A percentile compares a stretch with the other conserved stretches of the same genome.
phyloP scores from a whole-genome alignment of 352 stramenopile species.

The Blastocystis sp. region DNA sequence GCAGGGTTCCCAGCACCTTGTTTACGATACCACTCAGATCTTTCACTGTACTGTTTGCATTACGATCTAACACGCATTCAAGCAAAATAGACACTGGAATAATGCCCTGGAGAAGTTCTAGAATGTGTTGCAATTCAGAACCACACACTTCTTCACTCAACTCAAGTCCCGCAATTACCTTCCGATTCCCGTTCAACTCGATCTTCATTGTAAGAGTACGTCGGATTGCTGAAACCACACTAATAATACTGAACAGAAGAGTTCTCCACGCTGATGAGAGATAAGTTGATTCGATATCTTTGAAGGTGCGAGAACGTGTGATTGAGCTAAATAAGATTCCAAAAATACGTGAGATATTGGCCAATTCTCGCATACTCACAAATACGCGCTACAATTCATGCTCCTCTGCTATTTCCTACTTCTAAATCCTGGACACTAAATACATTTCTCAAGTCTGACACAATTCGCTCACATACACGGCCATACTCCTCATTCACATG shows the following conservation, averaged over 20 bases:
- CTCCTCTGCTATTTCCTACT: neutral
- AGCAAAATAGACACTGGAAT: slow-evolving; percentile 19
- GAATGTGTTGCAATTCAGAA: neutral
- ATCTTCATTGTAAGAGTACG: slow-evolving; percentile 10
- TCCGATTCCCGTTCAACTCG: slow-evolving; percentile 24
- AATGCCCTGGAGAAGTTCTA: neutral
- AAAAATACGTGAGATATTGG: neutral
- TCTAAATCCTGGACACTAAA: slow-evolving; percentile 47
- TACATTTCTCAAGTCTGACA: neutral
- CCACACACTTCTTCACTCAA: neutral
- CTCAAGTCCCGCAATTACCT: slow-evolving; percentile 24
- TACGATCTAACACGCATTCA: slow-evolving; percentile 6
- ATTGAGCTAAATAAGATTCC: neutral
- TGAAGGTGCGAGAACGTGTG: neutral
- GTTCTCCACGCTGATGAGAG: neutral
- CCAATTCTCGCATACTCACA: neutral
- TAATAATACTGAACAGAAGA: neutral
- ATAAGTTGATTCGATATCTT: neutral
- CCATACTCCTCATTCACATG: neutral
- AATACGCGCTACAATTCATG: slow-evolving; percentile 1
- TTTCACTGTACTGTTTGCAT: neutral
- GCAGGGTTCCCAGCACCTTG: slow-evolving; percentile 15
- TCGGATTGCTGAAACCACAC: neutral
- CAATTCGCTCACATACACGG: neutral
- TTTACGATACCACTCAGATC: slow-evolving; percentile 33